Base-by-base conservation (phyloP, 2,329 filamentous ascomycete genomes). In the Cyphellophora attinorum region DNA sequence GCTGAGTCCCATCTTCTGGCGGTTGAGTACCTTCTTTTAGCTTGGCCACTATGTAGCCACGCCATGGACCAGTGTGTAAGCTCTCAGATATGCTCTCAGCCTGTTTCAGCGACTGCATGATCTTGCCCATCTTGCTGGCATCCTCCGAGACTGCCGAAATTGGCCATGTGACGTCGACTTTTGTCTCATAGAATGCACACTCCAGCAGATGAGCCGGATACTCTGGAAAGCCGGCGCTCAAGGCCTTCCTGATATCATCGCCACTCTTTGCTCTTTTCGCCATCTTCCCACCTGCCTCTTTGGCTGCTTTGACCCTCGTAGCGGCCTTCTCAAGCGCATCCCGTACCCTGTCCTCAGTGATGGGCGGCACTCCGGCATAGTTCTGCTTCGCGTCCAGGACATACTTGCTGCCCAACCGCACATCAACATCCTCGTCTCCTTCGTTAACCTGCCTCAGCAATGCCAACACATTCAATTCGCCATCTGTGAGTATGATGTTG, bases 401-500 rank as follows among this genome's bases (percentile, higher is more conserved):
- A 58, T 96, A 96, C 39, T 74, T 74, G 41, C 85, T 56, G 0
- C 89, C 89, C 3, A 85, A 67, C 27, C 81, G 70, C 34, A 93
- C 76, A 27, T 83, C 77, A 51, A 94, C 88, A 51, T 93, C 81
- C n/a, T 82, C 81, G 33, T 82, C 80, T 2, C 81, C 82, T 49
- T 86, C 83, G 4, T 76, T 66, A 1, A 96, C 89, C 44, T 81
- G 79, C 36, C 91, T 76, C 47, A 91, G 66, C 13, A 98, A 62
- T 0, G 82, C 77, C 21, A 96, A 57, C 36, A 96, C 88, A 43
- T 81, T 91, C 34, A 88, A 65, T 15, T 93, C 79, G 33, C 70
- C 72, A 54, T 96, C 86, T 3, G 91, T 94, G 34, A 98, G 68
- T 41, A 98, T 85, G 41, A 98, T 80, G 55, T 98, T 98, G 29